These are phyloP conservation scores for Populus alba DNA, from an alignment of 345 rosid genomes.

Conservation along the genomic window DNA sequence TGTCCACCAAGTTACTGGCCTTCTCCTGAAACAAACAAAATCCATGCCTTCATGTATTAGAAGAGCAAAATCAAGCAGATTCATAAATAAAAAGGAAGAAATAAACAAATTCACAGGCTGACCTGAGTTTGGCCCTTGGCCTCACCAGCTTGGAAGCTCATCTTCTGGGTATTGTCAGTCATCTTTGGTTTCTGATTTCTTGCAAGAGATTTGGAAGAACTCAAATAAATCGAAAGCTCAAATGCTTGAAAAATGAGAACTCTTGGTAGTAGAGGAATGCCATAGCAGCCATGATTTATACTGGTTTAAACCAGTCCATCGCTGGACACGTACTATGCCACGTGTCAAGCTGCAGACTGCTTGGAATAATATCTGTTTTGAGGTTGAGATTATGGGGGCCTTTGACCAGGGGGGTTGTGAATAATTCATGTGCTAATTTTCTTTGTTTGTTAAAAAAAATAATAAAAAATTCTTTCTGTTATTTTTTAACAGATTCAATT, in stretches of 20 bases:
- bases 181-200: not conserved
- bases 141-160: conserved; percentile 49
- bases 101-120: not conserved
- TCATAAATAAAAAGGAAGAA: not conserved
- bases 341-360: not conserved
- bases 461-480: no score
- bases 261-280: no score
- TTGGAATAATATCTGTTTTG: not conserved
- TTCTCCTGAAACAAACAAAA: conserved; percentile 49
- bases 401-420: not conserved
- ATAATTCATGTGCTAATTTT: no score
- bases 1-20: conserved; percentile 52
- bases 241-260: no score
- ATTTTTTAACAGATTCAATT: no score
- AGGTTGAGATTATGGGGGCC: not conserved
- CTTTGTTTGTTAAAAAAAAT: no score
- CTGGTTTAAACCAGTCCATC: not conserved
- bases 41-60: not conserved
- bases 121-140: conserved; percentile 60
- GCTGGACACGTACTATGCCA: not conserved
- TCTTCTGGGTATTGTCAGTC: conserved; percentile 19
- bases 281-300: conserved; percentile 7
- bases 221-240: not conserved
- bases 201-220: not conserved
- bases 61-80: not conserved